Percentiles rank a stretch among this genome's conserved stretches.
Conservation (phyloP, 2,329 filamentous ascomycete genomes). For the Pezicula carpinea region DNA sequence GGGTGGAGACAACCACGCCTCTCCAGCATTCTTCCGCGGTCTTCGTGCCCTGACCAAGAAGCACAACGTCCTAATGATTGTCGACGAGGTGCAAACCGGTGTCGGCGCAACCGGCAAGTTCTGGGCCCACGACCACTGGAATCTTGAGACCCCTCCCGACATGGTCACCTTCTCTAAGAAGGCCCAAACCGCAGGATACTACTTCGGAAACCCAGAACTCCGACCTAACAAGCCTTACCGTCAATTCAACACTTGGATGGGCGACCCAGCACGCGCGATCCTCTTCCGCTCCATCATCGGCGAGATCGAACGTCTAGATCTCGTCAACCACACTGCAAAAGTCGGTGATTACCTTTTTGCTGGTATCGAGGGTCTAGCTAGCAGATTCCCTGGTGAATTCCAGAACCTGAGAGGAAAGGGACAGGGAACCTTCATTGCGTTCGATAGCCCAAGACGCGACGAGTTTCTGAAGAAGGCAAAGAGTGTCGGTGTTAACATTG, state of each 20-base stretch:
- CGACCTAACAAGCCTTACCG: conserved; percentile 78
- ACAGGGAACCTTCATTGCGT: conserved; percentile 75
- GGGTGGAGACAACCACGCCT: conserved; percentile 80
- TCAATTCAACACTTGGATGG: conserved; percentile 88
- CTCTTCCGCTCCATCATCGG: conserved; percentile 74
- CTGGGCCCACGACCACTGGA: conserved; percentile 86
- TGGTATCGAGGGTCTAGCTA: conserved; percentile 57
- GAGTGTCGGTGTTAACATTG: conserved; percentile 69
- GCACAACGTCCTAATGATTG: conserved; percentile 68
- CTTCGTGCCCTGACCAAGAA: conserved; percentile 68
- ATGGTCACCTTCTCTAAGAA: conserved; percentile 91
- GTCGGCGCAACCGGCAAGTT: conserved; percentile 82
- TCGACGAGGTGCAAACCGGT: conserved; percentile 81
- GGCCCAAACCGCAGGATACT: conserved; percentile 80
- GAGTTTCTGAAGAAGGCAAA: conserved; percentile 68
- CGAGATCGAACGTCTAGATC: conserved; percentile 64
- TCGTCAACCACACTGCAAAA: conserved; percentile 59
- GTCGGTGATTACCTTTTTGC: conserved; percentile 64
- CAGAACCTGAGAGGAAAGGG: conserved; percentile 73
- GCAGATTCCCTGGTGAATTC: conserved; percentile 65
- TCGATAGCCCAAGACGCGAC: conserved; percentile 67
- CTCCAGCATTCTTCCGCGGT: conserved; percentile 71
- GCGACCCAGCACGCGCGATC: conserved; percentile 72
- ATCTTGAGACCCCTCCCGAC: conserved; percentile 65
- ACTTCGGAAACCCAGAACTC: conserved; percentile 69